Evolutionary conservation across 371 early-diverging fungal species (phyloP).

Genomic region (Mucor sp.): DNA sequence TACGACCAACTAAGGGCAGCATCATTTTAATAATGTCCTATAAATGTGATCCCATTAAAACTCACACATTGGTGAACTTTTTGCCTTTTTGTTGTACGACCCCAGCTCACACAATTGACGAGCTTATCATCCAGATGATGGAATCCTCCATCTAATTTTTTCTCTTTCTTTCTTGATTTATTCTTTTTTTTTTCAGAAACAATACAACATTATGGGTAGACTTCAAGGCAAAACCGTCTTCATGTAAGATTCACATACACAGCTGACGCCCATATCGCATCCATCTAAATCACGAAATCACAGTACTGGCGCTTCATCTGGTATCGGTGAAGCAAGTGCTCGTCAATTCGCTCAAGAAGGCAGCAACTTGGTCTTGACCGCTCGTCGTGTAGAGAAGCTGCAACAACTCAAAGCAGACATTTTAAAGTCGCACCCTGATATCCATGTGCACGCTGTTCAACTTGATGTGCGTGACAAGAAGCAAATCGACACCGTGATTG

Average conservation of each 20-base stretch:
- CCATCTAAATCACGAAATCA: background rate
- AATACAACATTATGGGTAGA: constrained; percentile 27
- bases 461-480: constrained; percentile 77
- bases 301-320: constrained; percentile 93
- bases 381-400: constrained; percentile 78
- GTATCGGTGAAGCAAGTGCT: constrained; percentile 89
- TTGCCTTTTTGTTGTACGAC: background rate
- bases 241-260: constrained; percentile 40
- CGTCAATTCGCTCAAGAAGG: constrained; percentile 84
- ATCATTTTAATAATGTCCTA: no score
- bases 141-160: constrained; percentile 4
- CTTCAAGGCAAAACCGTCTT: constrained; percentile 60
- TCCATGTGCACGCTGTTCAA: constrained; percentile 61
- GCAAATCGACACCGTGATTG: constrained; percentile 60
- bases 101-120: background rate
- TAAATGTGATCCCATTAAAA: background rate
- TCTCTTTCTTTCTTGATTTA: background rate
- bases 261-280: background rate
- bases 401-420: constrained; percentile 59
- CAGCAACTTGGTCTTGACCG: constrained; percentile 79
- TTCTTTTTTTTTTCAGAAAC: background rate
- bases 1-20: no score
- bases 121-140: background rate
- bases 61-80: background rate
- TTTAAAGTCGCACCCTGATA: constrained; percentile 47